Conservation (phyloP, 345 rosid species). For the Camelina neglecta region DNA sequence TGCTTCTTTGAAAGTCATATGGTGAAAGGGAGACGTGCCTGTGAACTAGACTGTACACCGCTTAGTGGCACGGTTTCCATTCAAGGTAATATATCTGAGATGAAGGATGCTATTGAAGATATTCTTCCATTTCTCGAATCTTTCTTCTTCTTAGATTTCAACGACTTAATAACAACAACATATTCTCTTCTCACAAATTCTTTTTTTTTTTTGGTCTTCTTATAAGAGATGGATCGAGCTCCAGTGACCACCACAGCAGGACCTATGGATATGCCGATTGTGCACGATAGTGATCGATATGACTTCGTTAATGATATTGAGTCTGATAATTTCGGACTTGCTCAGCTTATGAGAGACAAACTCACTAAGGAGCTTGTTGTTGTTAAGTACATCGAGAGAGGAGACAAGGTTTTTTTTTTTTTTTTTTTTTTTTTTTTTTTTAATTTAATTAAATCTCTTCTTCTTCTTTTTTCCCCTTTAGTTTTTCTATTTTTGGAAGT, state of each 20-base stretch:
- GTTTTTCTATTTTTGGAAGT: conserved; percentile 32
- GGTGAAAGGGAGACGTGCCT: too few species aligned
- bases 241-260: conserved; percentile 42
- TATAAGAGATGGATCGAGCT: conserved; percentile 51
- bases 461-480: too few species aligned
- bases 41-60: too few species aligned
- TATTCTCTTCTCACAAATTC: not conserved
- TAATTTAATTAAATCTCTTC: too few species aligned
- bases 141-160: conserved; percentile 33
- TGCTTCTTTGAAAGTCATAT: too few species aligned
- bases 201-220: not conserved
- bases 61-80: too few species aligned
- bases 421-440: too few species aligned
- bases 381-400: conserved; percentile 96
- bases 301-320: conserved; percentile 91
- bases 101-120: not conserved
- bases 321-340: conserved; percentile 87
- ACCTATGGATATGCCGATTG: conserved; percentile 88
- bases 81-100: too few species aligned
- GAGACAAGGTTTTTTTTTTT: conserved; percentile 60
- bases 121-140: conserved; percentile 23
- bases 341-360: conserved; percentile 86
- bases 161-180: not conserved
- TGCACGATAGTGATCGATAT: conserved; percentile 93
- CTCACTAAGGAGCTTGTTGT: conserved; percentile 84